phyloP scores from a whole-genome alignment of 2,329 filamentous ascomycete genomes.

The Nigrospora osmanthi region DNA sequence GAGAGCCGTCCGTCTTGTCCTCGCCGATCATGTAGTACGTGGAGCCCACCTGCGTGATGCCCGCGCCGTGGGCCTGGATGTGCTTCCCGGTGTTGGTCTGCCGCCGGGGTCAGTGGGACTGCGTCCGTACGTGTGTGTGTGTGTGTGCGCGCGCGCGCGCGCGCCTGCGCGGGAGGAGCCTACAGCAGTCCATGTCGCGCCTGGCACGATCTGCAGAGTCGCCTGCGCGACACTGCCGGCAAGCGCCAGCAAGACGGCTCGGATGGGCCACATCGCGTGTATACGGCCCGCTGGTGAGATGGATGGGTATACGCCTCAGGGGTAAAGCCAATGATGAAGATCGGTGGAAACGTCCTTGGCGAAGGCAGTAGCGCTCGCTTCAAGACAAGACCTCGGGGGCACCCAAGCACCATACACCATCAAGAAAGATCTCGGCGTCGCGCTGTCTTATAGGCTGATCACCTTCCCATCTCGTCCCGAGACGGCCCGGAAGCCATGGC shows the following conservation, averaged over 20 bases:
- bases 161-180: not conserved
- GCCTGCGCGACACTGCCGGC: slow-evolving; percentile 13
- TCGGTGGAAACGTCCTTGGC: too few species aligned
- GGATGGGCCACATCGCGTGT: slow-evolving; percentile 1
- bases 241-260: slow-evolving; percentile 11
- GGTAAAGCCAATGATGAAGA: too few species aligned
- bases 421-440: not conserved
- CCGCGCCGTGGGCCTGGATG: slow-evolving; percentile 25
- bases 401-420: too few species aligned
- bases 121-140: not conserved
- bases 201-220: slow-evolving; percentile 19
- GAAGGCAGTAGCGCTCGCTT: too few species aligned
- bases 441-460: too few species aligned
- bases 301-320: too few species aligned
- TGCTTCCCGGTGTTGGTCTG: slow-evolving; percentile 11
- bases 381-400: too few species aligned
- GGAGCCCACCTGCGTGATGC: slow-evolving; percentile 48
- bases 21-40: slow-evolving; percentile 64
- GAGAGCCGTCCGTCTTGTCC: slow-evolving; percentile 55
- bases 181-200: slow-evolving; percentile 20
- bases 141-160: too few species aligned
- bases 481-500: not conserved
- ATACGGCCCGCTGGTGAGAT: too few species aligned
- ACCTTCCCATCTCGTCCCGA: not conserved
- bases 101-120: not conserved